phyloP scores from a whole-genome alignment of 75 land plant genomes.

The Pinus albicaulis region DNA sequence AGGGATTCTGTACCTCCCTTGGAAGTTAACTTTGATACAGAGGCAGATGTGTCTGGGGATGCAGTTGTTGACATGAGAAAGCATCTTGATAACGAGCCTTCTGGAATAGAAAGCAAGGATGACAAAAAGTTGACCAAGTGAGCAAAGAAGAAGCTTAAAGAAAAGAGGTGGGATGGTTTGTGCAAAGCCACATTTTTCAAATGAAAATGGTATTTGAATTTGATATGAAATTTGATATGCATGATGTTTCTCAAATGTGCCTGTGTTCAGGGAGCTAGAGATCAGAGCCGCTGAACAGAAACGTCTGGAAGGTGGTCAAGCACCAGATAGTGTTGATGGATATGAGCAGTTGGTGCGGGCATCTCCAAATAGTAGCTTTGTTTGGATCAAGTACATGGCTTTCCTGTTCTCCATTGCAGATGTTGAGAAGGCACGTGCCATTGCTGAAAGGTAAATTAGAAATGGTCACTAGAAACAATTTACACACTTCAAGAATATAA shows the following conservation, averaged over 20 bases:
- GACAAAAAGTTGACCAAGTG: slow-evolving; percentile 15
- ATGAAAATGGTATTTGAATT: background rate
- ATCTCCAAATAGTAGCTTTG: slow-evolving; percentile 93
- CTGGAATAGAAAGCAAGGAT: background rate
- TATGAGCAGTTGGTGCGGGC: slow-evolving; percentile 83
- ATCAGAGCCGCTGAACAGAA: slow-evolving; percentile 87
- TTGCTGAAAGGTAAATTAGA: slow-evolving; percentile 81
- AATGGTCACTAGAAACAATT: background rate
- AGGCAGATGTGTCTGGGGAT: slow-evolving; percentile 13
- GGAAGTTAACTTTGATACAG: slow-evolving; percentile 64
- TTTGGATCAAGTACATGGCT: slow-evolving; percentile 97
- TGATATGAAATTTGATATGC: background rate
- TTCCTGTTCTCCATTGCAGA: slow-evolving; percentile 68
- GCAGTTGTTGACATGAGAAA: slow-evolving; percentile 10
- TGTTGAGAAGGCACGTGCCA: slow-evolving; percentile 80
- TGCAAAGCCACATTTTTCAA: background rate
- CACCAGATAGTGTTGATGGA: slow-evolving; percentile 78
- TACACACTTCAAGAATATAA: background rate
- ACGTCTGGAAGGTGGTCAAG: slow-evolving; percentile 40
- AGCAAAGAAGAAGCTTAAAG: slow-evolving; percentile 70
- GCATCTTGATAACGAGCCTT: slow-evolving; percentile 5
- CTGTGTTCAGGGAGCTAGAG: slow-evolving; percentile 65
- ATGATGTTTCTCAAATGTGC: slow-evolving; percentile 1
- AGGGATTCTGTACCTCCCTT: slow-evolving; percentile 68
- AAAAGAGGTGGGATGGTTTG: slow-evolving; percentile 53